A percentile compares a stretch with the other conserved stretches of the same genome.
Conservation (phyloP, 2,329 filamentous ascomycete genomes). For the Sordariomycetes sp. region DNA sequence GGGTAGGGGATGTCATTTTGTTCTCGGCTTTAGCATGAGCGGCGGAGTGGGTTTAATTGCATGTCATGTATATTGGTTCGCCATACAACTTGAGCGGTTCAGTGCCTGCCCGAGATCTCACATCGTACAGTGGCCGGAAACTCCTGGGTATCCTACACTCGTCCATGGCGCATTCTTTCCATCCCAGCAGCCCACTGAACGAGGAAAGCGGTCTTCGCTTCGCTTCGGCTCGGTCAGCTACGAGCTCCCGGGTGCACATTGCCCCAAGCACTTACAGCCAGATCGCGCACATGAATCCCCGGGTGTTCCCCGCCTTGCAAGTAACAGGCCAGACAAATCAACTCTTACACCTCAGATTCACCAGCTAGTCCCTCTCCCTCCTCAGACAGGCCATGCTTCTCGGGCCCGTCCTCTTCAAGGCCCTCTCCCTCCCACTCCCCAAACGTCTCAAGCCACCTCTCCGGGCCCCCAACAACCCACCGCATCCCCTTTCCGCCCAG, state of each 20-base stretch:
- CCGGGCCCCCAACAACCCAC: slow-evolving; percentile 3
- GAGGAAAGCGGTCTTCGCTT: too few species aligned
- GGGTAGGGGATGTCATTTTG: slow-evolving; percentile 25
- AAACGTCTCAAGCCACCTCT: slow-evolving; percentile 4
- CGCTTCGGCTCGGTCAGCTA: too few species aligned
- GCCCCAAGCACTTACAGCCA: too few species aligned
- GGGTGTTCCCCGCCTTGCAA: too few species aligned
- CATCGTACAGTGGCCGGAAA: neutral
- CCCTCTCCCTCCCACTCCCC: neutral
- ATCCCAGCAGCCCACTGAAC: neutral
- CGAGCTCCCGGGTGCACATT: too few species aligned
- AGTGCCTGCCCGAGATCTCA: neutral
- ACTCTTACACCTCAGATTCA: neutral
- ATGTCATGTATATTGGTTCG: neutral
- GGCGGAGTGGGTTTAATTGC: neutral
- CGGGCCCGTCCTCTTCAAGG: neutral
- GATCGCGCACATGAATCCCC: too few species aligned
- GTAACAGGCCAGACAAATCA: too few species aligned
- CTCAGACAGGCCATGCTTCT: neutral
- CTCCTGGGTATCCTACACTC: neutral
- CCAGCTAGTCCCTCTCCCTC: neutral
- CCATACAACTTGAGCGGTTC: neutral
- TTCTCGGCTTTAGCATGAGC: neutral
- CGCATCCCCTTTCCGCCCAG: neutral
- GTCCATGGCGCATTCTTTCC: neutral